A percentile compares a stretch with the other conserved stretches of the same genome.
These are phyloP conservation scores for Aspergillus piperis DNA, from an alignment of 2,329 filamentous ascomycete genomes.

Conservation along the genomic window DNA sequence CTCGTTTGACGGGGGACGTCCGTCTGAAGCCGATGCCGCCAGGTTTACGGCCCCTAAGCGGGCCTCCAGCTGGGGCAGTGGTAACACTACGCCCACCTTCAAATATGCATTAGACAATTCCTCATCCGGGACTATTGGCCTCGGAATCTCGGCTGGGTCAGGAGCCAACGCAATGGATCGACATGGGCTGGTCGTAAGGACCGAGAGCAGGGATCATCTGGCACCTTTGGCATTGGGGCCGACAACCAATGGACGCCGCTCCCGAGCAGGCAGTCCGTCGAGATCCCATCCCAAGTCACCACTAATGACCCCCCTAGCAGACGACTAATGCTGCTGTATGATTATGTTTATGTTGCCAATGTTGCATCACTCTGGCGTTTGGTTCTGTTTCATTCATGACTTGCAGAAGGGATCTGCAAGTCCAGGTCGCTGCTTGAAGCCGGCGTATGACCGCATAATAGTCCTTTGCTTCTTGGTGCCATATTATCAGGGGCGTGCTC, in stretches of 20 bases:
- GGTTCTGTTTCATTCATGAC: constrained; percentile 17
- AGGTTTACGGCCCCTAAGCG: constrained; percentile 58
- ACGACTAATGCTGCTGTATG: constrained; percentile 33
- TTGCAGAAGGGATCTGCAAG: constrained; percentile 29
- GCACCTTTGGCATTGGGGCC: constrained; percentile 55
- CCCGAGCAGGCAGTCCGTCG: constrained; percentile 53
- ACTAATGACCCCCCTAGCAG: constrained; percentile 36
- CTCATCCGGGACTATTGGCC: constrained; percentile 41
- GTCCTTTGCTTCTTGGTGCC: constrained; percentile 26
- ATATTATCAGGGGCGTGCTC: constrained; percentile 27
- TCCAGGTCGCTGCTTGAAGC: constrained; percentile 9
- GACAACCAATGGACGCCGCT: constrained; percentile 48
- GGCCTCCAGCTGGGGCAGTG: constrained; percentile 35
- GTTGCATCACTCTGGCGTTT: constrained; percentile 13
- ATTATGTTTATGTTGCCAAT: constrained; percentile 14
- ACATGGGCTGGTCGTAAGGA: constrained; percentile 74
- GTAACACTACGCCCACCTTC: constrained; percentile 33
- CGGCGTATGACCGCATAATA: neutral
- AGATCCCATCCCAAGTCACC: constrained; percentile 40
- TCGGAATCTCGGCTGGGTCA: constrained; percentile 37
- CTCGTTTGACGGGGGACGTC: constrained; percentile 63
- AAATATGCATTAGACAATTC: constrained; percentile 44
- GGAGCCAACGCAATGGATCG: constrained; percentile 55
- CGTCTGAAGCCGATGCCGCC: constrained; percentile 58
- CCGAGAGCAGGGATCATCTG: constrained; percentile 82